phyloP scores from a whole-genome alignment of 116 monocot species.

The Iris pallida region DNA sequence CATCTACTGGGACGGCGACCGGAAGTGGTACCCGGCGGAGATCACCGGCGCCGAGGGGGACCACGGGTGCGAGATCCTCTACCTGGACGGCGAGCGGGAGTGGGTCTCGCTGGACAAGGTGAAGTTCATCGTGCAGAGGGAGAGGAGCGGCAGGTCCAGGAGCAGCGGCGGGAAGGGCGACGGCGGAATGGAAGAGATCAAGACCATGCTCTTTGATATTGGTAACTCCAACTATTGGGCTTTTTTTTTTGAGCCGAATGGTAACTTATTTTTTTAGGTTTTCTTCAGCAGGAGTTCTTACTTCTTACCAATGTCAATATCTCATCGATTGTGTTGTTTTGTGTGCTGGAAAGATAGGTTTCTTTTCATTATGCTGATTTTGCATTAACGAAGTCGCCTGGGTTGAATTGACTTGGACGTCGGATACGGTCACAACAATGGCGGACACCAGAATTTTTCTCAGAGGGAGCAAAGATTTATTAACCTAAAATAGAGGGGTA shows the following conservation, averaged over 20 bases:
- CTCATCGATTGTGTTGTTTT: too few relatives aligned
- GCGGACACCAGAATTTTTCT: too few relatives aligned
- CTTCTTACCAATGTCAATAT: too few relatives aligned
- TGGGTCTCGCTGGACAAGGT: slow-evolving; percentile 9
- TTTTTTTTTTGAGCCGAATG: not conserved
- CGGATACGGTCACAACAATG: too few relatives aligned
- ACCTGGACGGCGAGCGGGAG: slow-evolving; percentile 5
- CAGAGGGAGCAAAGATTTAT: too few relatives aligned
- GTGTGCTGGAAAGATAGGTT: too few relatives aligned
- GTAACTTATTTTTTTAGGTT: too few relatives aligned
- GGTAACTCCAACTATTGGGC: not conserved
- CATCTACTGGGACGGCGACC: slow-evolving; percentile 12
- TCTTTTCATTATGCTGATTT: too few relatives aligned
- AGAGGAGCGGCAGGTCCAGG: not conserved
- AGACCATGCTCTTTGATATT: slow-evolving; percentile 1
- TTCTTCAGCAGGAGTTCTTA: too few relatives aligned
- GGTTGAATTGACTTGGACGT: too few relatives aligned
- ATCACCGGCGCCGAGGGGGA: slow-evolving; percentile 8
- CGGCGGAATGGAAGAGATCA: not conserved
- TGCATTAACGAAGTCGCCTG: too few relatives aligned
- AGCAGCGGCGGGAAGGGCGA: not conserved
- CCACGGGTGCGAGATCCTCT: slow-evolving; percentile 12
- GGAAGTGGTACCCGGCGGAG: slow-evolving; percentile 16
- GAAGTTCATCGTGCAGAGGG: not conserved
- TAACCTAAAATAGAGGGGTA: too few relatives aligned